phyloP scores from a whole-genome alignment of 2,329 filamentous ascomycete species.

The Ilyonectria sp. region DNA sequence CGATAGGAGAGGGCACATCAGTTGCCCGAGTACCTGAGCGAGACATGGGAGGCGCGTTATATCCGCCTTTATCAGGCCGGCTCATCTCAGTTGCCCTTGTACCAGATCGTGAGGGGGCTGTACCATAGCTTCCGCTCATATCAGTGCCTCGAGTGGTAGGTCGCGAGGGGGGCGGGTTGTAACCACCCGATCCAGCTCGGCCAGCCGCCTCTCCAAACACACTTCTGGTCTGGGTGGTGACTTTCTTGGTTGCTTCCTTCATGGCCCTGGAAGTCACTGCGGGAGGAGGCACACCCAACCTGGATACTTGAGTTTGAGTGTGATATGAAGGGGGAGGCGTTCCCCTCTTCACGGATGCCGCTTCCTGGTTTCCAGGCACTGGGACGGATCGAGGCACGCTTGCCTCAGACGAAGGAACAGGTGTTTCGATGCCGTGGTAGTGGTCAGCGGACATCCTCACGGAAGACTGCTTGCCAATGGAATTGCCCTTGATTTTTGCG shows the following conservation, averaged over 20 bases:
- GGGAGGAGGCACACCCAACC: conserved; percentile 89
- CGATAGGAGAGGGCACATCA: conserved; percentile 55
- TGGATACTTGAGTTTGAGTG: conserved; percentile 73
- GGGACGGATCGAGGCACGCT: conserved; percentile 67
- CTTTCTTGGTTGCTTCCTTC: conserved; percentile 94
- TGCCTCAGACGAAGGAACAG: conserved; percentile 70
- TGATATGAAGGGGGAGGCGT: conserved; percentile 93
- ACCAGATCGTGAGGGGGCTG: conserved; percentile 43
- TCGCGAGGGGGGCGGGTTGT: conserved; percentile 48
- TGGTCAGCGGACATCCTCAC: conserved; percentile 94
- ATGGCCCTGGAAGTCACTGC: conserved; percentile 95
- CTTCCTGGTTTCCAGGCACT: conserved; percentile 64
- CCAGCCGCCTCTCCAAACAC: conserved; percentile 74
- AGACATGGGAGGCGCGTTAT: conserved; percentile 36
- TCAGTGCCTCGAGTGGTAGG: conserved; percentile 38
- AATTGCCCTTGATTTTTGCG: conserved; percentile 90
- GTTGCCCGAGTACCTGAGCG: conserved; percentile 44
- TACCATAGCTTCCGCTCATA: conserved; percentile 36
- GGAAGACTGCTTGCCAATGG: conserved; percentile 82
- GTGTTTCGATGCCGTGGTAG: conserved; percentile 93
- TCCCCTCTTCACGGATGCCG: conserved; percentile 74
- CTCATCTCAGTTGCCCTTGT: conserved; percentile 42
- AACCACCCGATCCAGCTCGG: conserved; percentile 48
- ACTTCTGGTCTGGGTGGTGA: conserved; percentile 84
- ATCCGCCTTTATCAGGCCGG: conserved; percentile 30